Evolutionary conservation across 75 land plant genomes (phyloP), one percentile per base, ranked within the genome.

Genomic region (Cupressus sempervirens): DNA sequence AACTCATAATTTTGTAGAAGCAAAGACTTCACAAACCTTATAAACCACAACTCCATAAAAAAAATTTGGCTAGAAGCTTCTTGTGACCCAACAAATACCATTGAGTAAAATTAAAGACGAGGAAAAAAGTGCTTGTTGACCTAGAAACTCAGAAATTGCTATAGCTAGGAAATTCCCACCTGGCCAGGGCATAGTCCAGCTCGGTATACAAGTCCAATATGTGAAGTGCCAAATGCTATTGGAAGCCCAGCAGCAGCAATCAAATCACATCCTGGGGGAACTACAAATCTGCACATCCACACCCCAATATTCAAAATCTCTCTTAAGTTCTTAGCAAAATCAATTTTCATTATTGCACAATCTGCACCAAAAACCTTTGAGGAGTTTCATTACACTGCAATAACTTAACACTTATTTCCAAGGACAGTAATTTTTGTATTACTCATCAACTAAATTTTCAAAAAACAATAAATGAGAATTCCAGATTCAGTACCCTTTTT

Each of bases 151-250:
- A 18, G 16, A 85, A 50, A 13, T 30, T 81, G 86, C 54, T 45
- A 40, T 32, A 45, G 74, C 53, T 83, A 36, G 36, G 18, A 36
- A 67, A 32, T 45, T 41, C 45, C 58, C 23, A 97, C 99, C 94
- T 97, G 98, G 15, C 93, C 94, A 40, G 94, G 75, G 30, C 68
- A 81, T 82, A 96, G 88, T 36, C 91, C 73, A n/a, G 98, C 98
- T 88, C 99, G 90, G 81, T 98, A 97, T 76, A 94, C 94, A 85
- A 98, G 93, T 0, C 92, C 99, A 8, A 98, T 86, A 87, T 98
- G 99, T 35, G 99, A 98, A 65, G 99, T 98, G 13, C 99, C 99
- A 89, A 88, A 98, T 15, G 97, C 98, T 83, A 98, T 92, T 18
- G 98, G 98, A 52, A 98, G 93, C 46, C 94, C 99, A 34, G 89